Evolutionary conservation across 441 rosid species (phyloP).

Genomic region (Dalechampia spathulata): DNA sequence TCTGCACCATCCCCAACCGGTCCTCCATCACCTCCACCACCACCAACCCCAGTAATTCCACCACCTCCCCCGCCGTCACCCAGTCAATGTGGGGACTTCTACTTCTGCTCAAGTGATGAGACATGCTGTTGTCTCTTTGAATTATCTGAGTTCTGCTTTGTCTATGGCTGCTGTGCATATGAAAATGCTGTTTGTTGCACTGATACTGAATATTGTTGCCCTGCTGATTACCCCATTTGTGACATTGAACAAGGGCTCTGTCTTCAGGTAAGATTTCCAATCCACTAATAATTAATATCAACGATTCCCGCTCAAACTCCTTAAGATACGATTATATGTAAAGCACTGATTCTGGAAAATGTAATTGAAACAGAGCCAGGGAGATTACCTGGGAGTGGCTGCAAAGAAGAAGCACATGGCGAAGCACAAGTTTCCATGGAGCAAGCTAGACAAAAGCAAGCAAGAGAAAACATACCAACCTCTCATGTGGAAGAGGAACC

Average conservation of each 20-base stretch:
- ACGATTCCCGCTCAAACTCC: too few relatives aligned
- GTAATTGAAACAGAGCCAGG: slow-evolving; percentile 24
- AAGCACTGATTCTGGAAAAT: too few relatives aligned
- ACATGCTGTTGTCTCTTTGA: slow-evolving; percentile 58
- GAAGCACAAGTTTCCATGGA: slow-evolving; percentile 56
- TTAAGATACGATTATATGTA: too few relatives aligned
- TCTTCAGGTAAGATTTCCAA: slow-evolving; percentile 32
- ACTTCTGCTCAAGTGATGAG: slow-evolving; percentile 45
- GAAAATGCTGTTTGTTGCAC: slow-evolving; percentile 58
- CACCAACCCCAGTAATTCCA: slow-evolving; percentile 25
- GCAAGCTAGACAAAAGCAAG: slow-evolving; percentile 23
- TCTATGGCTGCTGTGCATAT: slow-evolving; percentile 56
- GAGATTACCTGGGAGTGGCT: slow-evolving; percentile 48
- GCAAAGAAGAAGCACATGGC: slow-evolving; percentile 49
- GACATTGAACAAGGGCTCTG: slow-evolving; percentile 52
- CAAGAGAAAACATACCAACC: slow-evolving; percentile 19
- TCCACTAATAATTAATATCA: neutral
- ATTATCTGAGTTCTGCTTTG: slow-evolving; percentile 32
- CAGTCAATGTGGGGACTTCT: slow-evolving; percentile 46
- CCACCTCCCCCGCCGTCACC: slow-evolving; percentile 60
- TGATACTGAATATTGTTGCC: slow-evolving; percentile 48
- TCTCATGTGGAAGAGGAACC: slow-evolving; percentile 49
- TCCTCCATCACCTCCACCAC: slow-evolving; percentile 38
- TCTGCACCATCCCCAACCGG: slow-evolving; percentile 41
- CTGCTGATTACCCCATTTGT: slow-evolving; percentile 59